Percentiles rank a stretch among this genome's conserved stretches.
These are phyloP conservation scores for Phytophthora pini DNA, from an alignment of 352 stramenopile species.

Conservation along the genomic window DNA sequence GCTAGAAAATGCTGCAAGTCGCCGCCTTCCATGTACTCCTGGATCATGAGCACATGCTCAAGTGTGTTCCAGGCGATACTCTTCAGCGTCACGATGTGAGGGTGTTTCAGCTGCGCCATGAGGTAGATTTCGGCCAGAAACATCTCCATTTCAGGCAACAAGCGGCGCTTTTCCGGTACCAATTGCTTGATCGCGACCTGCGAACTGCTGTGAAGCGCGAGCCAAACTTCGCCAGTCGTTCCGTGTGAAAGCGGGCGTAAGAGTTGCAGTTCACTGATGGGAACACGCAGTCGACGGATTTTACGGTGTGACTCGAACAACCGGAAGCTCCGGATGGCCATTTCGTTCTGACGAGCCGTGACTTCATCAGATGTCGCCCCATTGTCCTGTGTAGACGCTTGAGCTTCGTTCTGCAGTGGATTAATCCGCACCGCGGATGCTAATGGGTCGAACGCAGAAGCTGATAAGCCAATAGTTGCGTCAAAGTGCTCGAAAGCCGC, in stretches of 20 bases:
- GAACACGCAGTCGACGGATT: slow-evolving; percentile 60
- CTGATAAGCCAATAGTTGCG: slow-evolving; percentile 58
- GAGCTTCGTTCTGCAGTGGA: slow-evolving; percentile 28
- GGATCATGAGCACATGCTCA: slow-evolving; percentile 73
- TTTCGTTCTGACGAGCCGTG: slow-evolving; percentile 49
- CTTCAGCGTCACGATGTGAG: slow-evolving; percentile 65
- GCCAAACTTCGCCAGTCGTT: slow-evolving; percentile 74
- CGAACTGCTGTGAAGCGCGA: slow-evolving; percentile 53
- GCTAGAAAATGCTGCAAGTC: slow-evolving; percentile 70
- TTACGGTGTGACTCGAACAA: slow-evolving; percentile 70
- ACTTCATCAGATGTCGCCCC: slow-evolving; percentile 18
- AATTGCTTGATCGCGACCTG: slow-evolving; percentile 79
- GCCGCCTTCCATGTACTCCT: slow-evolving; percentile 76
- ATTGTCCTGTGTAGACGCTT: slow-evolving; percentile 4
- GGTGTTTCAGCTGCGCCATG: slow-evolving; percentile 71
- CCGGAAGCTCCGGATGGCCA: slow-evolving; percentile 66
- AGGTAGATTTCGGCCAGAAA: slow-evolving; percentile 84
- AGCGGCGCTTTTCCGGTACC: slow-evolving; percentile 50
- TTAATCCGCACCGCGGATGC: slow-evolving; percentile 36
- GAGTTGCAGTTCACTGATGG: slow-evolving; percentile 62
- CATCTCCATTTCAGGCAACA: slow-evolving; percentile 71
- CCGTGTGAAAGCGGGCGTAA: slow-evolving; percentile 57
- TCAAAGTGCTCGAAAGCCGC: slow-evolving; percentile 66
- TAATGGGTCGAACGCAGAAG: slow-evolving; percentile 59
- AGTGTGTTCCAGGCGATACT: slow-evolving; percentile 80